phyloP scores from a whole-genome alignment of 495 filamentous ascomycete species.

The Parathielavia hyrcaniae region DNA sequence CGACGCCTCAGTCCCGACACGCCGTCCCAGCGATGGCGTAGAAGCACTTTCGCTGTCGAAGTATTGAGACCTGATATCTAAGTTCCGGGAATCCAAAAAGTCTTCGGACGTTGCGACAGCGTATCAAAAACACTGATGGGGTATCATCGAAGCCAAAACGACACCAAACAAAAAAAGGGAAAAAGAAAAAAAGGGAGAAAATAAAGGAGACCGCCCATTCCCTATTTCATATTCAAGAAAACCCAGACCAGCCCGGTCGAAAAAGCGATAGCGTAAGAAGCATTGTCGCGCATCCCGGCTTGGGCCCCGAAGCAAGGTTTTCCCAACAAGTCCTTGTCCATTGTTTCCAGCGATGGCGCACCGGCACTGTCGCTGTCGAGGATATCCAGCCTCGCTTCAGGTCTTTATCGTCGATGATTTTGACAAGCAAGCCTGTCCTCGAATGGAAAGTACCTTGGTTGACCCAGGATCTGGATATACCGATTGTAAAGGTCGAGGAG shows the following conservation, averaged over 20 bases:
- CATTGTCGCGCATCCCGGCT: conserved; percentile 35
- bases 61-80: conserved; percentile 12
- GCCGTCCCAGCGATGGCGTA: conserved; percentile 56
- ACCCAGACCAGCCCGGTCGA: conserved; percentile 12
- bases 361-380: conserved; percentile 40
- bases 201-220: conserved; percentile 11
- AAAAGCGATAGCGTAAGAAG: conserved; percentile 17
- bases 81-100: conserved; percentile 19
- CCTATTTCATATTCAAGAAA: conserved; percentile 21
- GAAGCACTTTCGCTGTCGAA: conserved; percentile 52
- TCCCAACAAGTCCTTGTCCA: conserved; percentile 25
- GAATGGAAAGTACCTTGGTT: conserved; percentile 21
- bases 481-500: conserved; percentile 13
- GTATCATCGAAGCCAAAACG: conserved; percentile 45
- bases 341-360: conserved; percentile 36
- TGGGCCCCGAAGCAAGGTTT: conserved; percentile 9
- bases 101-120: conserved; percentile 33
- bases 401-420: conserved; percentile 9
- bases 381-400: conserved; percentile 18
- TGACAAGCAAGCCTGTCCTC: conserved; percentile 16
- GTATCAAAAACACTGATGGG: conserved; percentile 54
- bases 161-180: conserved; percentile 15
- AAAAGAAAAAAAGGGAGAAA: conserved; percentile 19
- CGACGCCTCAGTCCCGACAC: conserved; percentile 45
- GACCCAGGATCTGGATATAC: conserved; percentile 17